Base-by-base conservation (phyloP, 768 basidiomycete species). In the Crucibulum laeve region DNA sequence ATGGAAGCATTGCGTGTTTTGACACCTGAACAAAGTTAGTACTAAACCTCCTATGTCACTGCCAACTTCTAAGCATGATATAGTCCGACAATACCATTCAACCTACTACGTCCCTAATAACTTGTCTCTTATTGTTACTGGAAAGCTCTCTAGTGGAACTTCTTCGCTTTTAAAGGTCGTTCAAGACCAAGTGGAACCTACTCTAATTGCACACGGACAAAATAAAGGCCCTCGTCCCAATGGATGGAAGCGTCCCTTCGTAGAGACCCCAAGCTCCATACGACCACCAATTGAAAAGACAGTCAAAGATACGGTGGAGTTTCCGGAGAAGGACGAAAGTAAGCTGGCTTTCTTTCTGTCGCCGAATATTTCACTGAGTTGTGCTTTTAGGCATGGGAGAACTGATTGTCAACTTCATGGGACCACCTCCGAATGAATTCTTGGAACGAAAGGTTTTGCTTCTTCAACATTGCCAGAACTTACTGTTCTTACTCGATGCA, bases 321-420 rank as follows among this genome's bases (percentile, higher is more conserved):
- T 99, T 57, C 95, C 96, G 8, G 96, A 98, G 67, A 83, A 91
- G 61, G 94, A 98, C 54, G 95, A 98, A 69, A 88, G 87, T 70
- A 46, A 19, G 73, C 55, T 26, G 17, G 5, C 42, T 13, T 35
- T 23, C 5, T 32, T 25, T 26, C 33, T 21, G 23, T 43, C 18
- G 35, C n/a, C 17, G 5, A 40, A 38, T n/a, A 4, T 19, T 40
- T 17, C 6, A 38, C 33, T 30, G 39, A 25, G 47, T 40, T 43
- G 24, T 42, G 41, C 21, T 13, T 36, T 5, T 40, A 76, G 76
- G 68, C 46, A 79, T 91, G 54, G 95, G 96, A 25, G 93, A 97
- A 68, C 57, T 98, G 5, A 65, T 76, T 15, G 74, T 97, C 38
- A 75, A 68, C 25, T 93, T 83, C 64, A 69, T 86, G 46, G 95